Conservation (phyloP, 805 yeast species). For the Myxozyma sirexii region DNA sequence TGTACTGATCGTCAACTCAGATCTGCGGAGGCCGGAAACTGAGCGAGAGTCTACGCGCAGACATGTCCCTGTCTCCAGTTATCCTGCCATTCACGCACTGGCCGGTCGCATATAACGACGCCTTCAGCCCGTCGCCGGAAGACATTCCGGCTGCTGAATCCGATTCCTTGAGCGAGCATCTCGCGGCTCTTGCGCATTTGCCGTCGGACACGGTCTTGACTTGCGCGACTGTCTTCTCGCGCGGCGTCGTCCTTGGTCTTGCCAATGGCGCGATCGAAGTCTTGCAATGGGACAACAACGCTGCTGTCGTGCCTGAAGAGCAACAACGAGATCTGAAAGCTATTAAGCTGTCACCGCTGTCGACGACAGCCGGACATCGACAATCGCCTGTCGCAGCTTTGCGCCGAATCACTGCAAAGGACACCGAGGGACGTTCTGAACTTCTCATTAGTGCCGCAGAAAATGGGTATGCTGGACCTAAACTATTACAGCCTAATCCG, state of each 20-base stretch:
- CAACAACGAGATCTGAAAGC: not conserved
- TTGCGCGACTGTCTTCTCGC: constrained; percentile 30
- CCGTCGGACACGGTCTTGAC: constrained; percentile 27
- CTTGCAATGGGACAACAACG: constrained; percentile 27
- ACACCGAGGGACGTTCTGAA: constrained; percentile 33
- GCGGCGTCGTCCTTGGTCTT: constrained; percentile 28
- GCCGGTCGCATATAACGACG: constrained; percentile 24
- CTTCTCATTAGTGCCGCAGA: constrained; percentile 29
- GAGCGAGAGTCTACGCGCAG: not conserved
- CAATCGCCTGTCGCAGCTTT: constrained; percentile 31
- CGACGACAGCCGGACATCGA: constrained; percentile 33
- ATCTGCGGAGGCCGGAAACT: not conserved
- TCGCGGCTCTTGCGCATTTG: constrained; percentile 14
- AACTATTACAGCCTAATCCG: too few species aligned
- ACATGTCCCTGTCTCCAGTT: constrained; percentile 29
- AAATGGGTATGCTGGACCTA: constrained; percentile 21
- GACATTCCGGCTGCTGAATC: not conserved
- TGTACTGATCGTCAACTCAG: too few species aligned
- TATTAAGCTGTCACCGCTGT: constrained; percentile 17
- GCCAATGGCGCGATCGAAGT: constrained; percentile 32
- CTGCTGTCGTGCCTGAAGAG: not conserved
- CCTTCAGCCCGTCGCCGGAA: constrained; percentile 4
- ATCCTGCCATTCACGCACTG: constrained; percentile 34
- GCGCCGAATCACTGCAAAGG: constrained; percentile 28
- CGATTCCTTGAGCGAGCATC: constrained; percentile 1